Base-by-base conservation (phyloP, 768 basidiomycete genomes). In the Sistotremastrum suecicum region DNA sequence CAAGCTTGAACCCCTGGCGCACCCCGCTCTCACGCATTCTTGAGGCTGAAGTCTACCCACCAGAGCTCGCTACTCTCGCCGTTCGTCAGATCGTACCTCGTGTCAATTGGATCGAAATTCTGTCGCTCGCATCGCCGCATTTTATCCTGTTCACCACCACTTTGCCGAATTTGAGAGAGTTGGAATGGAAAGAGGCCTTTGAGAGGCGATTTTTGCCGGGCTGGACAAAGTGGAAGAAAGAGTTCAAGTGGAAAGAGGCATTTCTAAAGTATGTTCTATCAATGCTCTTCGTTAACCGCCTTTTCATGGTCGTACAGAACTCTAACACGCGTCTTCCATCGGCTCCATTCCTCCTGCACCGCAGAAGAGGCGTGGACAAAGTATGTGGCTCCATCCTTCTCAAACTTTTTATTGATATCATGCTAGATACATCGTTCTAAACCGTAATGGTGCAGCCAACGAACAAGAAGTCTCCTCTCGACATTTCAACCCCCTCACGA, bases 361-460 rank as follows among this genome's bases (percentile, higher is more conserved):
- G 60, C 74, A 5, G 81, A 85, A 53, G 87, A 89, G 61, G 66
- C 83, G 20, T 89, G 86, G 84, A 87, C 84, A 42, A 84, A 76
- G 80, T 85, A 58, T 53, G 66, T 58, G 4, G 20, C 35, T 43
- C 30, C 20, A 20, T 20, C 20, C 20, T 20, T 20, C 20, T 20
- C 20, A 20, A 20, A 11, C 45, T 40, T 48, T 41, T 40, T 11
- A 44, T 29, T 47, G 8, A 30, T 4, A 32, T 20, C 8, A 7
- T 30, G 32, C 42, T 51, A 83, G 83, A 57, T 87, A 84, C 52
- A 68, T 88, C 48, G 71, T 80, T 28, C 58, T 89, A 48, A 84
- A 83, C 54, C 78, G 82, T 42, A 83, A 78, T 53, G 83, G 82
- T 34, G 69, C 79, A 32, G 80, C 78, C 3, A 87, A 85, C 54